A percentile compares a stretch with the other conserved stretches of the same genome.
phyloP scores from a whole-genome alignment of 805 yeast species.

The Lachancea quebecensis region DNA sequence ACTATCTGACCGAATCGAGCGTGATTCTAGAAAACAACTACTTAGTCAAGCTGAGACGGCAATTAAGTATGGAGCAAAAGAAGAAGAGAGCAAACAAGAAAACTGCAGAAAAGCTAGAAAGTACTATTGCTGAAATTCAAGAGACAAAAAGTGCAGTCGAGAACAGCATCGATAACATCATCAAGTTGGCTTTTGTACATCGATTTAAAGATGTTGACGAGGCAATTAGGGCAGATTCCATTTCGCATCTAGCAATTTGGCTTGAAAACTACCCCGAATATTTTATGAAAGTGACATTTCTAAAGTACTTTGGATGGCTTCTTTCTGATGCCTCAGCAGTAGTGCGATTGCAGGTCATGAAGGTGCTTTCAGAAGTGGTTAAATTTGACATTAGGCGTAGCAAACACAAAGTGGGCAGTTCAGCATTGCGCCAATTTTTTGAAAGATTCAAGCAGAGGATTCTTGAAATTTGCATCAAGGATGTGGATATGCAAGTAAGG shows the following conservation, averaged over 20 bases:
- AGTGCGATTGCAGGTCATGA: conserved; percentile 62
- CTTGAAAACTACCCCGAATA: conserved; percentile 62
- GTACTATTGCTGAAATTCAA: conserved; percentile 36
- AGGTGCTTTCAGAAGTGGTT: conserved; percentile 45
- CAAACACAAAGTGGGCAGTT: conserved; percentile 36
- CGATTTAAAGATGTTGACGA: conserved; percentile 78
- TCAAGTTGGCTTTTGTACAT: conserved; percentile 60
- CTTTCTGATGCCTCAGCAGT: conserved; percentile 58
- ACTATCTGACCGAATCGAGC: conserved; percentile 48
- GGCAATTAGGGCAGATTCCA: conserved; percentile 62
- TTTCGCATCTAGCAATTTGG: conserved; percentile 60
- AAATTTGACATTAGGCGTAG: conserved; percentile 21
- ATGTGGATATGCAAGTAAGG: conserved; percentile 51
- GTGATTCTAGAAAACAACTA: conserved; percentile 32
- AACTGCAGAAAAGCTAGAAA: conserved; percentile 41
- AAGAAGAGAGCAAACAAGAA: conserved; percentile 34
- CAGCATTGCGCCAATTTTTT: conserved; percentile 71
- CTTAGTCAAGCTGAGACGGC: conserved; percentile 34
- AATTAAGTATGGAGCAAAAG: conserved; percentile 33
- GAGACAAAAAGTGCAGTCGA: conserved; percentile 47
- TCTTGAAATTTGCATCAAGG: conserved; percentile 53
- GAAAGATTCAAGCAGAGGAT: conserved; percentile 63
- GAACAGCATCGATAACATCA: conserved; percentile 56
- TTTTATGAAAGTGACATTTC: conserved; percentile 60
- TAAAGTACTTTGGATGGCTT: conserved; percentile 79